phyloP scores from a whole-genome alignment of 1,284 basidiomycete genomes.

The Trichosporon sp. region DNA sequence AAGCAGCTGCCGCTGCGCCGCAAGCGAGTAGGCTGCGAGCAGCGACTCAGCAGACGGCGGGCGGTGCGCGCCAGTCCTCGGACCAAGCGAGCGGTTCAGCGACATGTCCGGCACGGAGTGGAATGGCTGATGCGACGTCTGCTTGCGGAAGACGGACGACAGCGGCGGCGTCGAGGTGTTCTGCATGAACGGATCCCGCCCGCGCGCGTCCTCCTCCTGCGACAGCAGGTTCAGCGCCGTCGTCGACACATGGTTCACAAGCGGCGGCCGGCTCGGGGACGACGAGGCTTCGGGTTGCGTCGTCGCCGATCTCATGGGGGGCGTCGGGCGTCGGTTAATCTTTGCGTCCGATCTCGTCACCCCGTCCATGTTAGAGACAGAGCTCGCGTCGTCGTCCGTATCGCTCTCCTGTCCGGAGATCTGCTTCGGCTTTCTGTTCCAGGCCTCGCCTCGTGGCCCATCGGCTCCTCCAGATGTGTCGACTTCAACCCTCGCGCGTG shows the following conservation, averaged over 20 bases:
- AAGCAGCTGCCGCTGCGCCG: conserved; percentile 73
- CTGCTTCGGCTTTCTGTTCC: conserved; percentile 22
- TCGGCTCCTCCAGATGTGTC: conserved; percentile 52
- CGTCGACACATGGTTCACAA: conserved; percentile 23
- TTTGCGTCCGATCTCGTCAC: conserved; percentile 17
- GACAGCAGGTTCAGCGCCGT: conserved; percentile 17
- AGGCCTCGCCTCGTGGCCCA: conserved; percentile 33
- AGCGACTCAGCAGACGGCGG: conserved; percentile 56
- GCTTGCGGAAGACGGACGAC: conserved; percentile 19
- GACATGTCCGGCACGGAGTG: conserved; percentile 61
- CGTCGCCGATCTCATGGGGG: conserved; percentile 18
- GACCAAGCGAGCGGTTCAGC: conserved; percentile 49
- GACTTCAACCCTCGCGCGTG: conserved; percentile 49
- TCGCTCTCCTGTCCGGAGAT: conserved; percentile 37
- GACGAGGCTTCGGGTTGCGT: conserved; percentile 22
- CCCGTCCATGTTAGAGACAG: conserved; percentile 1
- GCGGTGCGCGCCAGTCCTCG: conserved; percentile 43
- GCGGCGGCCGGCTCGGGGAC: not conserved
- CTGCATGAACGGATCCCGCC: conserved; percentile 49
- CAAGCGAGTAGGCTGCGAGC: conserved; percentile 66
- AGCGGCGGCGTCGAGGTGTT: conserved; percentile 25
- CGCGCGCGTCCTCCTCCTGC: conserved; percentile 25
- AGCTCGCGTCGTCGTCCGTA: conserved; percentile 57
- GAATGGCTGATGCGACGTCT: conserved; percentile 59
- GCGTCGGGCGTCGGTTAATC: conserved; percentile 21